A percentile compares a stretch with the other conserved stretches of the same genome.
Conservation (phyloP, 768 basidiomycete species). For the Tephrocybe sp. region DNA sequence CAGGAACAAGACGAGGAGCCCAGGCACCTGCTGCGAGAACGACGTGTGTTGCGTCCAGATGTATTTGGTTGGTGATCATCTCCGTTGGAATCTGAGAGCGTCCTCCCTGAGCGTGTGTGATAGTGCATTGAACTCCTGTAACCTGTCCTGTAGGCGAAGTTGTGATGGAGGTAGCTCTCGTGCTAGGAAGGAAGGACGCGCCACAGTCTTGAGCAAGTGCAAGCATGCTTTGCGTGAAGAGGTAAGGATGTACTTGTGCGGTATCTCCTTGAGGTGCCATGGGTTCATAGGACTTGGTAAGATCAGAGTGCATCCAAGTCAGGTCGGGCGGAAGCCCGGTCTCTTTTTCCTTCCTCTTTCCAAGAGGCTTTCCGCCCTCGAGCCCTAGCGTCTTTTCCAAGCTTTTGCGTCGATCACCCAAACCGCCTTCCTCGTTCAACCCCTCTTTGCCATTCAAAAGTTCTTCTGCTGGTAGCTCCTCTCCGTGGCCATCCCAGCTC, state of each 20-base stretch:
- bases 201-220: constrained; percentile 59
- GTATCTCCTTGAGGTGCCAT: constrained; percentile 61
- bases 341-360: constrained; percentile 18
- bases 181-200: constrained; percentile 44
- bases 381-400: constrained; percentile 58
- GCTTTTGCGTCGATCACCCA: constrained; percentile 31
- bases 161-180: constrained; percentile 40
- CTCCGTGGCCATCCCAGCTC: constrained; percentile 67
- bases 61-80: constrained; percentile 24
- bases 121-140: constrained; percentile 47
- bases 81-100: constrained; percentile 8
- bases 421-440: constrained; percentile 22
- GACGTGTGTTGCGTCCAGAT: constrained; percentile 63
- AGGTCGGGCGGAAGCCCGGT: constrained; percentile 51
- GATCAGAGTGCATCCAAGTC: constrained; percentile 52
- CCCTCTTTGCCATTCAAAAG: constrained; percentile 25
- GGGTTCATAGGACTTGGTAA: constrained; percentile 60
- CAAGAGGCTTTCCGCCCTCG: constrained; percentile 23
- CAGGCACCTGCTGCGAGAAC: constrained; percentile 87
- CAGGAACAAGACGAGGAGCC: constrained; percentile 62
- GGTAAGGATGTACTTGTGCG: constrained; percentile 76
- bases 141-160: constrained; percentile 38
- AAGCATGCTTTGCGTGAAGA: constrained; percentile 74
- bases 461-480: constrained; percentile 11
- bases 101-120: constrained; percentile 1